phyloP scores from a whole-genome alignment of 2,329 filamentous ascomycete species.

The Claviceps pusilla region DNA sequence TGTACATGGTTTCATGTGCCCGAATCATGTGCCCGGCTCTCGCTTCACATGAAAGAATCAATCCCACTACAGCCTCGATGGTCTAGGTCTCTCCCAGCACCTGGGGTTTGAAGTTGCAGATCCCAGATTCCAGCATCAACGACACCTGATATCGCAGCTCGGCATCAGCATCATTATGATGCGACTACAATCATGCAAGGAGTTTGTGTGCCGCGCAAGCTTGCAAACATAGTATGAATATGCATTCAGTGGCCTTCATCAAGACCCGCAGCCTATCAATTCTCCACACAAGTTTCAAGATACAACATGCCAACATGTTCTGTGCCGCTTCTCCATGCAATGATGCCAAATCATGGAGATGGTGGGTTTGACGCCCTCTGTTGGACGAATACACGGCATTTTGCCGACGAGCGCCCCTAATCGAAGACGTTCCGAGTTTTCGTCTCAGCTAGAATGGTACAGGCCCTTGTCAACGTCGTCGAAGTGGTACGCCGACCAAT shows the following conservation, averaged over 20 bases:
- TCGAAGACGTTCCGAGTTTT: background rate
- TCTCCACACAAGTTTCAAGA: background rate
- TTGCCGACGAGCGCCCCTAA: background rate
- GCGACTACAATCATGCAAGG: background rate
- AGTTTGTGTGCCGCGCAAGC: background rate
- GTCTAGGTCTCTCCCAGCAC: background rate
- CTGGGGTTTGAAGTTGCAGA: background rate
- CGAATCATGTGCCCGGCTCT: background rate
- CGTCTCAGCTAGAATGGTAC: background rate
- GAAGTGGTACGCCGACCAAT: background rate
- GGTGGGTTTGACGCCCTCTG: background rate
- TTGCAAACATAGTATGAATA: background rate
- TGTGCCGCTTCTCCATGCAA: background rate
- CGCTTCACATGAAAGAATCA: background rate
- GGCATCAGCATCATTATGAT: background rate
- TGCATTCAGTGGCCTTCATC: background rate
- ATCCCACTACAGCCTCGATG: background rate
- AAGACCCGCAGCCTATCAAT: background rate
- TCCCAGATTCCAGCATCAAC: background rate
- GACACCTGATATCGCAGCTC: background rate
- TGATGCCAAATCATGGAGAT: background rate
- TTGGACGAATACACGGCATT: background rate
- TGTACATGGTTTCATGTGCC: background rate
- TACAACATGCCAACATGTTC: background rate
- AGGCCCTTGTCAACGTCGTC: background rate